phyloP scores from a whole-genome alignment of 2,329 filamentous ascomycete genomes.

The Decorospora gaudefroyi region DNA sequence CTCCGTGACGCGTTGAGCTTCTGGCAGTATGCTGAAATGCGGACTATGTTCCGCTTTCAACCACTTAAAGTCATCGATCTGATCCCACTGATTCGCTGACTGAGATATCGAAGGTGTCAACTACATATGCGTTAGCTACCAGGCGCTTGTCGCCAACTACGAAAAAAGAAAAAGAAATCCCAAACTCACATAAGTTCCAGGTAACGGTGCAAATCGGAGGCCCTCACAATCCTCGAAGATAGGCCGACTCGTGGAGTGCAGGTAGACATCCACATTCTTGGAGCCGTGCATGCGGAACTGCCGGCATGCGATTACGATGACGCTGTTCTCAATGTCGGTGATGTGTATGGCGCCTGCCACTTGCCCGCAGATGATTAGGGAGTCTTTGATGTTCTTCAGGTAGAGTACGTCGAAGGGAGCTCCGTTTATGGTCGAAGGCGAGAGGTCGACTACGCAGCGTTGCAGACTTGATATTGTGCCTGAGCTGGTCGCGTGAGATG shows the following conservation, averaged over 20 bases:
- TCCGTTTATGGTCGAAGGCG: slow-evolving; percentile 57
- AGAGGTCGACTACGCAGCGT: slow-evolving; percentile 80
- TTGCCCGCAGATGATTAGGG: slow-evolving; percentile 76
- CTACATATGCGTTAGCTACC: slow-evolving; percentile 16
- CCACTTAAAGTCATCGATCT: slow-evolving; percentile 98
- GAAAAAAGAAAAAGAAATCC: background rate
- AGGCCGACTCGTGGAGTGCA: slow-evolving; percentile 79
- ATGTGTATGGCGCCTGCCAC: slow-evolving; percentile 83
- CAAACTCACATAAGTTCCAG: slow-evolving; percentile 66
- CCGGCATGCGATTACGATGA: slow-evolving; percentile 73
- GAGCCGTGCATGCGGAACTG: slow-evolving; percentile 95
- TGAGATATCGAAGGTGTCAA: slow-evolving; percentile 23
- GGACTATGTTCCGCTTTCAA: slow-evolving; percentile 83
- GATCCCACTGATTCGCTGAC: slow-evolving; percentile 73
- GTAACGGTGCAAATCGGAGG: slow-evolving; percentile 79
- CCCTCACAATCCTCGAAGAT: slow-evolving; percentile 88
- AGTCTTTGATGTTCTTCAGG: slow-evolving; percentile 70
- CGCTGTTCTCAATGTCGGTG: slow-evolving; percentile 71
- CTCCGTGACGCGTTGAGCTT: slow-evolving; percentile 62
- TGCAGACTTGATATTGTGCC: slow-evolving; percentile 72
- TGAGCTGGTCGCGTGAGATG: slow-evolving; percentile 71
- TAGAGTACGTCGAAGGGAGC: slow-evolving; percentile 69
- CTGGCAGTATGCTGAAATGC: slow-evolving; percentile 76
- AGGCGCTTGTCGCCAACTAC: background rate
- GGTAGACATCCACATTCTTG: slow-evolving; percentile 77